Evolutionary conservation across 2,329 filamentous ascomycete species (phyloP).

Genomic region (Sclerotinia sclerotiorum): DNA sequence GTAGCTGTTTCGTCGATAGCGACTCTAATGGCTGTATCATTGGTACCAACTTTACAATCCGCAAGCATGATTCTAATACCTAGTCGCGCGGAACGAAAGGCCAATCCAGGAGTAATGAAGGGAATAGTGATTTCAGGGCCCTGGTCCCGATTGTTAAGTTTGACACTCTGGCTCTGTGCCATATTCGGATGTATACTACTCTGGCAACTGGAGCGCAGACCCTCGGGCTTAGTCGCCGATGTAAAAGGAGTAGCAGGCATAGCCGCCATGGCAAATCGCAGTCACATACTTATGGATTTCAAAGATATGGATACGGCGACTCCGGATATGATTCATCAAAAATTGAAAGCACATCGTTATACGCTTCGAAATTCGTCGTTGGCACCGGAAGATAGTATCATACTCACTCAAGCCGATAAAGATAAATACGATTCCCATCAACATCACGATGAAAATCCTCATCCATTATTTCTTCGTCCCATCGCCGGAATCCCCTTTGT

Average conservation of each 20-base stretch:
- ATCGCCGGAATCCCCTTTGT: slow-evolving; percentile 62
- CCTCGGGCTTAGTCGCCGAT: slow-evolving; percentile 65
- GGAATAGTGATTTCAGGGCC: slow-evolving; percentile 54
- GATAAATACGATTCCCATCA: slow-evolving; percentile 52
- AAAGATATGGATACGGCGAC: slow-evolving; percentile 68
- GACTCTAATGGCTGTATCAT: slow-evolving; percentile 63
- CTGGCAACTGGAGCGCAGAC: slow-evolving; percentile 59
- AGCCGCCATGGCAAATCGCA: slow-evolving; percentile 72
- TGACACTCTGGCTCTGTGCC: slow-evolving; percentile 57
- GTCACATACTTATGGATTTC: slow-evolving; percentile 73
- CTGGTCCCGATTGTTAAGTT: slow-evolving; percentile 63
- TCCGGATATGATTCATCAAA: slow-evolving; percentile 65
- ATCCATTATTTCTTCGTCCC: slow-evolving; percentile 66
- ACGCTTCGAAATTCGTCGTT: slow-evolving; percentile 69
- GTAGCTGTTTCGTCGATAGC: slow-evolving; percentile 66
- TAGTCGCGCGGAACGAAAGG: slow-evolving; percentile 47
- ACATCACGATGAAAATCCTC: slow-evolving; percentile 57
- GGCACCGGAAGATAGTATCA: slow-evolving; percentile 59
- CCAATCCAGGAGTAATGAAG: slow-evolving; percentile 49
- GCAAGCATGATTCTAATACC: slow-evolving; percentile 60
- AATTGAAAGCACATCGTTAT: slow-evolving; percentile 65
- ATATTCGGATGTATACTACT: slow-evolving; percentile 58
- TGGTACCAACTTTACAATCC: slow-evolving; percentile 68
- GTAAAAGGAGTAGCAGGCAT: slow-evolving; percentile 73
- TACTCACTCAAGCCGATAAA: slow-evolving; percentile 44